Percentiles rank a stretch among this genome's conserved stretches.
These are phyloP conservation scores for Hemileia vastatrix DNA, from an alignment of 1,284 basidiomycete genomes.

Conservation along the genomic window DNA sequence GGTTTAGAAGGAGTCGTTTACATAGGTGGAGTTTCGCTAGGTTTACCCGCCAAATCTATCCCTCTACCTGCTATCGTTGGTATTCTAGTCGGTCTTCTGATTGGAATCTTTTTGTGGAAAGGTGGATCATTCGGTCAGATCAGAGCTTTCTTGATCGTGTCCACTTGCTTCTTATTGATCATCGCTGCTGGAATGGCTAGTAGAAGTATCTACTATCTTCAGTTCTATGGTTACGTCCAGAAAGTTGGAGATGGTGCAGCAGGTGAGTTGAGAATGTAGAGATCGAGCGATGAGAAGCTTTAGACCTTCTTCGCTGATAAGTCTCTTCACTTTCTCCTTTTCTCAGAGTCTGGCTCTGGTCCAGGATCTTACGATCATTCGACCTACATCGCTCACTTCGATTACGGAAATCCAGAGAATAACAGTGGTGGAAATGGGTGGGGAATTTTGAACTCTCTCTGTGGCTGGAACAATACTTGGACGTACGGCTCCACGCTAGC, in stretches of 20 bases:
- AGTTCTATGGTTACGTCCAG: slow-evolving; percentile 36
- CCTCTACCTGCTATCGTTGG: slow-evolving; percentile 78
- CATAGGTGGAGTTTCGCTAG: slow-evolving; percentile 75
- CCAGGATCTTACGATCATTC: too few species aligned
- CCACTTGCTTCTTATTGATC: slow-evolving; percentile 36
- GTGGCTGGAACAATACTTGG: too few species aligned
- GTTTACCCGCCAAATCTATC: slow-evolving; percentile 65
- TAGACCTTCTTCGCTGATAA: background rate
- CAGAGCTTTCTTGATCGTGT: slow-evolving; percentile 34
- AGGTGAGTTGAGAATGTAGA: background rate
- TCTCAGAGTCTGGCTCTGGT: too few species aligned
- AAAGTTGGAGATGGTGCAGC: slow-evolving; percentile 37
- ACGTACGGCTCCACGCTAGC: too few species aligned
- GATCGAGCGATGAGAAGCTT: background rate
- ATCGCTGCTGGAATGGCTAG: slow-evolving; percentile 39
- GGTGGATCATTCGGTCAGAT: slow-evolving; percentile 31
- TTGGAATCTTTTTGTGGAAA: slow-evolving; percentile 43
- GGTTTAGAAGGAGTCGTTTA: slow-evolving; percentile 86
- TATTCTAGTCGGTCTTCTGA: slow-evolving; percentile 60
- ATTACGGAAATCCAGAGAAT: too few species aligned
- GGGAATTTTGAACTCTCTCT: too few species aligned
- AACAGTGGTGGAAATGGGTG: too few species aligned
- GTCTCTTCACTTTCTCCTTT: background rate
- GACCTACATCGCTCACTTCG: too few species aligned
- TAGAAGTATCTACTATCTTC: slow-evolving; percentile 35